Conservation (phyloP, 1,284 basidiomycete species). For the Trichosporon sp. region DNA sequence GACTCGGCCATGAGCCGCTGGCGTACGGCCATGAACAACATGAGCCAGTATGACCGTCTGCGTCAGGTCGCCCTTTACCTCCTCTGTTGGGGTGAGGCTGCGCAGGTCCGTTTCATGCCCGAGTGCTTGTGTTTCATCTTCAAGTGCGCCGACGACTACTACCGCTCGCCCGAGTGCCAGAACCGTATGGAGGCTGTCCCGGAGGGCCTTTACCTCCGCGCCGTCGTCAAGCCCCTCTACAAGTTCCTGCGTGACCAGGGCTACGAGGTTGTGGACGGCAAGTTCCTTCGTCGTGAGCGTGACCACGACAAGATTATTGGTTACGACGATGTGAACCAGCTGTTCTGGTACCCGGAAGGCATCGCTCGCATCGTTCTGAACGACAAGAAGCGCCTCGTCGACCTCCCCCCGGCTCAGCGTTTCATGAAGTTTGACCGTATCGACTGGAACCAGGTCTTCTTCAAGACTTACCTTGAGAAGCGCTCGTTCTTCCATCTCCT, state of each 20-base stretch:
- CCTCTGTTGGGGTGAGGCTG: constrained; percentile 97
- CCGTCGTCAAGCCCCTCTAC: constrained; percentile 94
- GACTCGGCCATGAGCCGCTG: constrained; percentile 84
- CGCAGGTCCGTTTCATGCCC: constrained; percentile 95
- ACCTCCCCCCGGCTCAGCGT: constrained; percentile 78
- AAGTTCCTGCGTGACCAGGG: constrained; percentile 96
- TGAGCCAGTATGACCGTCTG: constrained; percentile 96
- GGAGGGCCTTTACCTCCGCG: constrained; percentile 86
- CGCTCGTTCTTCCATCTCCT: constrained; percentile 88
- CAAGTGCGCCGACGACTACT: constrained; percentile 99
- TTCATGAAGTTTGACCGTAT: constrained; percentile 94
- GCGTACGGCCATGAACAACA: constrained; percentile 97
- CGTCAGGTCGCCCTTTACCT: constrained; percentile 94
- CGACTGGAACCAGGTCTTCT: constrained; percentile 89
- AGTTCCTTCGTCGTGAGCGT: constrained; percentile 85
- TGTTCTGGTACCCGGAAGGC: constrained; percentile 99
- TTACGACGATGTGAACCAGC: constrained; percentile 97
- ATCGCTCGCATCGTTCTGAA: constrained; percentile 83
- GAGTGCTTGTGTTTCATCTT: constrained; percentile 99
- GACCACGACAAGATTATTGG: constrained; percentile 96
- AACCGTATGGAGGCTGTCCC: constrained; percentile 87
- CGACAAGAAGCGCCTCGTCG: constrained; percentile 88
- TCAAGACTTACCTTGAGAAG: constrained; percentile 96
- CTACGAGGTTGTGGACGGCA: constrained; percentile 93
- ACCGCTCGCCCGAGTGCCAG: constrained; percentile 98